Conservation (phyloP, 148 eudicot genomes). For the Nepenthes gracilis region DNA sequence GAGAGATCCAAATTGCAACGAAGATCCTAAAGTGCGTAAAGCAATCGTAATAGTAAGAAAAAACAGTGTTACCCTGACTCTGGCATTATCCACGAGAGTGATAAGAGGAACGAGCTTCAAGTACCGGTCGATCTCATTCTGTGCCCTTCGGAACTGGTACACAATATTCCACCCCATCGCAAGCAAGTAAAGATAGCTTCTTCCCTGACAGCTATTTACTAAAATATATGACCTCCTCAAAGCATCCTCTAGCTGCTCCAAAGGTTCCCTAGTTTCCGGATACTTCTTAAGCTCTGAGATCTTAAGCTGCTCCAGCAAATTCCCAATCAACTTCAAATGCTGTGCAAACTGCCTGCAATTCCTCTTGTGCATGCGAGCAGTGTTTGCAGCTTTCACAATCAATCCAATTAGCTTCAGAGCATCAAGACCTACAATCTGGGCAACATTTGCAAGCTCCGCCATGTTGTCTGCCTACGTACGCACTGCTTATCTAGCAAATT, state of each 20-base stretch:
- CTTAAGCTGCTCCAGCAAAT: slow-evolving; percentile 29
- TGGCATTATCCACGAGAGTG: slow-evolving; percentile 20
- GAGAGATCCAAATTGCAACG: too few species aligned
- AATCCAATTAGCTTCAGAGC: slow-evolving; percentile 22
- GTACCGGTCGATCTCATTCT: slow-evolving; percentile 34
- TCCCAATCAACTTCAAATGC: slow-evolving; percentile 33
- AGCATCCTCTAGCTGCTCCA: slow-evolving; percentile 32
- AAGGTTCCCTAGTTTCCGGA: slow-evolving; percentile 32
- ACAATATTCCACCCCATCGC: slow-evolving; percentile 45
- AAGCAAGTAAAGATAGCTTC: slow-evolving; percentile 26
- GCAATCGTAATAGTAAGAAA: too few species aligned
- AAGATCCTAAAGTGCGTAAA: too few species aligned
- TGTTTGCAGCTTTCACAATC: slow-evolving; percentile 22
- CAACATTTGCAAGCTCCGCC: slow-evolving; percentile 14
- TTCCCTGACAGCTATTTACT: slow-evolving; percentile 24
- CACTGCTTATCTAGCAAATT: not conserved
- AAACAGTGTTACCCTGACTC: slow-evolving; percentile 15
- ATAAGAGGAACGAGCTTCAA: slow-evolving; percentile 28
- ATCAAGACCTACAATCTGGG: slow-evolving; percentile 21
- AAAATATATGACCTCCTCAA: slow-evolving; percentile 25
- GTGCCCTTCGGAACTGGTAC: slow-evolving; percentile 28
- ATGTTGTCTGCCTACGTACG: not conserved
- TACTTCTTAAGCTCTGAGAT: slow-evolving; percentile 24
- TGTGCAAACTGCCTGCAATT: slow-evolving; percentile 31
- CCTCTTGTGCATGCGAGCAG: slow-evolving; percentile 25